These are phyloP conservation scores for Carpinus fangiana DNA, from an alignment of 306 rosid genomes.

Conservation along the genomic window DNA sequence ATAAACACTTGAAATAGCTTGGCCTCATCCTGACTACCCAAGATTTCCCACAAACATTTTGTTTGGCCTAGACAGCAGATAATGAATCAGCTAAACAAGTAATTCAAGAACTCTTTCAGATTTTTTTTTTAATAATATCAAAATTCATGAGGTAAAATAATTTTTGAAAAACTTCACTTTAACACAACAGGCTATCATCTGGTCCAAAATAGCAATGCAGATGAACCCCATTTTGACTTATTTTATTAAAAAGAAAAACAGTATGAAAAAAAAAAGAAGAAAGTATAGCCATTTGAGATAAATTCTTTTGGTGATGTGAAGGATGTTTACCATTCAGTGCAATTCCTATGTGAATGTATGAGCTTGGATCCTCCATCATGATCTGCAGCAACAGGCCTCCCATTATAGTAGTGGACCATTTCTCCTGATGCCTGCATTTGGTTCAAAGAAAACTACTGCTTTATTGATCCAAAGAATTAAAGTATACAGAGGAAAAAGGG, in stretches of 20 bases:
- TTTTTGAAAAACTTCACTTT: neutral
- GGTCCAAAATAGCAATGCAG: neutral
- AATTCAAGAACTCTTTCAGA: neutral
- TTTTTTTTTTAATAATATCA: neutral
- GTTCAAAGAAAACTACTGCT: conserved; percentile 15
- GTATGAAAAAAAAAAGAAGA: neutral
- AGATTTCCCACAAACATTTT: neutral
- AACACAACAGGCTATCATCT: neutral
- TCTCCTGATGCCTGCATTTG: conserved; percentile 72
- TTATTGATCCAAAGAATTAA: conserved; percentile 9
- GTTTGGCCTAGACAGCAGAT: neutral
- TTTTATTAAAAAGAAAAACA: neutral
- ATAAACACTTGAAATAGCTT: conserved; percentile 1
- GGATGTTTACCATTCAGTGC: conserved; percentile 83
- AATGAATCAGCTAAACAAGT: neutral
- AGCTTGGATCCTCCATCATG: conserved; percentile 54
- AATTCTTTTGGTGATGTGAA: neutral
- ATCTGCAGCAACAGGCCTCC: conserved; percentile 59
- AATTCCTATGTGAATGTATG: conserved; percentile 79
- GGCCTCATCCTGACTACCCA: neutral
- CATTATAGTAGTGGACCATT: conserved; percentile 60
- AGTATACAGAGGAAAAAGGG: neutral
- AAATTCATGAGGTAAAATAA: neutral
- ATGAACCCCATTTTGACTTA: neutral
- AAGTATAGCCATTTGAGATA: neutral